Evolutionary conservation across 805 yeast species (phyloP), one percentile per base, ranked within the genome.

Genomic region (Yamadazyma olivae): DNA sequence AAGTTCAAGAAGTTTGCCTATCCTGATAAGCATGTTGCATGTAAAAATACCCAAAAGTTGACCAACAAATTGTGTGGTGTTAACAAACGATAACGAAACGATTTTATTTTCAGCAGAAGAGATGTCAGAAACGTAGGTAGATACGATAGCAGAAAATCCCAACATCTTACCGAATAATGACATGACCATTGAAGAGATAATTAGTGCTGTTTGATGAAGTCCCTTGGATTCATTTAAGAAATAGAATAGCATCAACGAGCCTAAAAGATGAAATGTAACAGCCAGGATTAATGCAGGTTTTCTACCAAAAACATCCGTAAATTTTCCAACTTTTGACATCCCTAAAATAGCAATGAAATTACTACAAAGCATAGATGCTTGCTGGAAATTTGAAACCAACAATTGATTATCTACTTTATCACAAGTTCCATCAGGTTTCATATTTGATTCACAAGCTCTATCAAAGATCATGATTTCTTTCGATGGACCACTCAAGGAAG

Each of bases 381-480:
- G 38, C n/a, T 15, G n/a, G 18, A 17, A 26, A 15, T 29, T 30
- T 15, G 34, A 30, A 12, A 35, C 38, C 8, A 35, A 5, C 4
- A 35, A 19, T 21, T 35, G 38, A 24, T 29, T 30, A 29, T 29
- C 38, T 9, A 35, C 7, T 10, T 28, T 3, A 16, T 24, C 21
- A 24, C 38, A 35, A 20, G 17, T 25, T 2, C 38, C 38, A 30
- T 35, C 34, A 23, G 25, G 20, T 3, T 23, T 23, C 18, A 29
- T 16, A n/a, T 35, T 35, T 17, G 30, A n/a, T n/a, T 35, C 30
- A 30, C 38, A 35, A 25, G 38, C 38, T 30, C 34, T 29, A 17
- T 29, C 34, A 26, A 35, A 30, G 14, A 15, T 18, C 3, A 31
- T 21, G 13, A 24, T 20, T 17, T 35, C 38, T 20, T 19, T 29